These are phyloP conservation scores for Penicillium alfredii DNA, from an alignment of 495 filamentous ascomycete genomes.

Conservation along the genomic window DNA sequence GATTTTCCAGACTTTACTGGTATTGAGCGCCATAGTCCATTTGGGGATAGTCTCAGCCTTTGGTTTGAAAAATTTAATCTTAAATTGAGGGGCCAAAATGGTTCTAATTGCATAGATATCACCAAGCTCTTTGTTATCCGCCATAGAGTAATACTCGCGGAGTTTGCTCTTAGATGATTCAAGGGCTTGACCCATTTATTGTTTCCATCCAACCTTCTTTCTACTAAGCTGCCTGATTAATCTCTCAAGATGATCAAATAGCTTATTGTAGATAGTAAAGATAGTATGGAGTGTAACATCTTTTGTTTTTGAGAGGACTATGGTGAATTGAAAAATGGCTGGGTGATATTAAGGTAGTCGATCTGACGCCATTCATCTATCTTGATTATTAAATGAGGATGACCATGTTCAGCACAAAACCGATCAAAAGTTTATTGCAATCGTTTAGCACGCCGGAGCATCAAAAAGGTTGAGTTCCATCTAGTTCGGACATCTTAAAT, in stretches of 20 bases:
- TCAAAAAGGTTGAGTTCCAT: conserved; percentile 10
- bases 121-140: conserved; percentile 1
- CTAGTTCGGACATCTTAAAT: conserved; percentile 17
- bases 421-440: conserved; percentile 7
- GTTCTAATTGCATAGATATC: conserved; percentile 18
- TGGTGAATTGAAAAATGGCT: conserved; percentile 14
- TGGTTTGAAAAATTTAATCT: conserved; percentile 20
- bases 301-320: conserved; percentile 6
- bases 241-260: conserved; percentile 7
- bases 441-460: conserved; percentile 13
- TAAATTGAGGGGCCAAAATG: conserved; percentile 13
- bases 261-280: conserved; percentile 16
- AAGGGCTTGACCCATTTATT: conserved; percentile 9
- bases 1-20: conserved; percentile 1
- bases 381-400: conserved; percentile 5
- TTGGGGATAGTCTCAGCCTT: conserved; percentile 9
- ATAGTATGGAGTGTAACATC: conserved; percentile 14
- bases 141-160: conserved; percentile 11
- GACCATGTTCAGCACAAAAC: conserved; percentile 10
- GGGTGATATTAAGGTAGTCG: conserved; percentile 14
- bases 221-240: background rate
- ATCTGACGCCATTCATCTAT: conserved; percentile 16
- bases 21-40: background rate
- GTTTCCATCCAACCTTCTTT: conserved; percentile 9
- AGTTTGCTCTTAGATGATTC: conserved; percentile 8